Evolutionary conservation across 2,329 filamentous ascomycete genomes (phyloP).

Genomic region (Zasmidium cellare): DNA sequence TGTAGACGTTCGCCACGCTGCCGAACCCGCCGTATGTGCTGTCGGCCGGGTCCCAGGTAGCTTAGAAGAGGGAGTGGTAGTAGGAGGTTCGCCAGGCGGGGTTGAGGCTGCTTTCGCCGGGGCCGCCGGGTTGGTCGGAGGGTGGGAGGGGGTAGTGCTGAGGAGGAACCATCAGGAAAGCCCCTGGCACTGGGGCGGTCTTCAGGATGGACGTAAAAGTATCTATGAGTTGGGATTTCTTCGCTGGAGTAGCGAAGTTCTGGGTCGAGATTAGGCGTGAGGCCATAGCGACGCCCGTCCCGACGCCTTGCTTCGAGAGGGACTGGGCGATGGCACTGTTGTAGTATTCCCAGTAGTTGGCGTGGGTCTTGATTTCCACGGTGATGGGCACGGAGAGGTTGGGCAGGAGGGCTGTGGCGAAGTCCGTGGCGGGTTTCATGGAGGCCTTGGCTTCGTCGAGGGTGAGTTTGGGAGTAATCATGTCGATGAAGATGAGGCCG

Average conservation of each 20-base stretch:
- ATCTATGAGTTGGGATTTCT: neutral
- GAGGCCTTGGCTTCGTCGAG: neutral
- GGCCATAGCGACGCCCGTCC: neutral
- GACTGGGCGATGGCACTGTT: neutral
- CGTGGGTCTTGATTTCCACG: neutral
- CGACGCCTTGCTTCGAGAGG: neutral
- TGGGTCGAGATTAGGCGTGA: neutral
- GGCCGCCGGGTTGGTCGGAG: neutral
- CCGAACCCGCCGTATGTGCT: neutral
- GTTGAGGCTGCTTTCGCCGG: neutral
- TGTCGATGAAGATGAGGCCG: neutral
- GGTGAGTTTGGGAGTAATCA: constrained; percentile 3
- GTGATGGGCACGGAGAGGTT: neutral
- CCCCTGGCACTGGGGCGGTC: neutral
- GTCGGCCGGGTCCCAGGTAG: constrained; percentile 3
- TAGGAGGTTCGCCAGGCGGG: constrained; percentile 1
- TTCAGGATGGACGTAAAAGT: neutral
- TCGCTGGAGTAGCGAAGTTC: neutral
- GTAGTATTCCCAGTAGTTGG: neutral
- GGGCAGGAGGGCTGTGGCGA: neutral
- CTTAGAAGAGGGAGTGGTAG: neutral
- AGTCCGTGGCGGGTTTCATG: neutral
- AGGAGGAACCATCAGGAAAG: constrained; percentile 2
- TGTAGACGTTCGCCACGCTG: constrained; percentile 1
- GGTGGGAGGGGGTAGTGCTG: neutral